Conservation (phyloP, 192 early-diverging fungal genomes). For the Backusella westeae region DNA sequence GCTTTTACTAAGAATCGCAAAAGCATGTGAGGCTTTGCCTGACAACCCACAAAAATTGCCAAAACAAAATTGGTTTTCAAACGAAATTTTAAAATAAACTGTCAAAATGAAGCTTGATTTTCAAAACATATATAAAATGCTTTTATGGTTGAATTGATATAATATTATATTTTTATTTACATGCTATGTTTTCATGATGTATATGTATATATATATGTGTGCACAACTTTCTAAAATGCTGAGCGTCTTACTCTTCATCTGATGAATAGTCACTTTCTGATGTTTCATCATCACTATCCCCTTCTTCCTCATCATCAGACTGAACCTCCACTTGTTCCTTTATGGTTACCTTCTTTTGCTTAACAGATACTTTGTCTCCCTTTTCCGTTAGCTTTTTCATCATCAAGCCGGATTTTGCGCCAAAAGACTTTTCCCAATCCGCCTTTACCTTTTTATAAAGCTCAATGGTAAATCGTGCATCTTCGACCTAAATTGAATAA, state of each 20-base stretch:
- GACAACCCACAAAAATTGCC: constrained; percentile 37
- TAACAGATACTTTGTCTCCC: not conserved
- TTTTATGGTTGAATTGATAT: not conserved
- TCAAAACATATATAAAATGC: not conserved
- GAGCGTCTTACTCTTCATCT: not conserved
- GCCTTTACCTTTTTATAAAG: constrained; percentile 81
- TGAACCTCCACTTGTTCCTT: not conserved
- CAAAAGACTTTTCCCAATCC: constrained; percentile 75
- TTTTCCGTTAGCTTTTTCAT: constrained; percentile 11
- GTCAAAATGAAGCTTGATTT: not conserved
- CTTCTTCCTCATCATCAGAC: not conserved
- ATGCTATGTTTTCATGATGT: not conserved
- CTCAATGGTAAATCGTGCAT: constrained; percentile 88
- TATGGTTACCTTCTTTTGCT: constrained; percentile 4
- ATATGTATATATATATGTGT: not conserved
- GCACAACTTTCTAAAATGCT: not conserved
- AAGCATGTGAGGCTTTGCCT: constrained; percentile 46
- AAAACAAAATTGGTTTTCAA: constrained; percentile 13
- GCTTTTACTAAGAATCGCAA: constrained; percentile 56
- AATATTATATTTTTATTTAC: constrained; percentile 1
- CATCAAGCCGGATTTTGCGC: constrained; percentile 8
- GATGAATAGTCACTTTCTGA: constrained; percentile 2
- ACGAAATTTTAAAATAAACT: not conserved
- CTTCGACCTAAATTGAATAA: constrained; percentile 56
- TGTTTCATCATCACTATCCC: not conserved